Evolutionary conservation across 2,329 filamentous ascomycete species (phyloP).

Genomic region (Nemania sp.): DNA sequence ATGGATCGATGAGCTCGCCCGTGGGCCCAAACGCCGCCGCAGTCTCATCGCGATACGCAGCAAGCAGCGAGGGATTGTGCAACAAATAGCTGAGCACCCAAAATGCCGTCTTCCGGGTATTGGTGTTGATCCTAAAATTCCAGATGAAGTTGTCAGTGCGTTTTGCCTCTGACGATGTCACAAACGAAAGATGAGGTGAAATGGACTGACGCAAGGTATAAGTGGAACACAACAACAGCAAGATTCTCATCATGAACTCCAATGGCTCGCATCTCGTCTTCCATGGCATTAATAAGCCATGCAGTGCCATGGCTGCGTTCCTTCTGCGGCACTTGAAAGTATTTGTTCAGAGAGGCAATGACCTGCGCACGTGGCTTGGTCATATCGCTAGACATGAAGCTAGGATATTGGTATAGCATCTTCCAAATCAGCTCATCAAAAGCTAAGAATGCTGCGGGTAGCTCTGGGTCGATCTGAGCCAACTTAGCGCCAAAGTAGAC

Average conservation of each 20-base stretch:
- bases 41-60: slow-evolving; percentile 28
- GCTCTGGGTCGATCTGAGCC: slow-evolving; percentile 20
- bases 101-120: slow-evolving; percentile 34
- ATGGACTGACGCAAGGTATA: slow-evolving; percentile 23
- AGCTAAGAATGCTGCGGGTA: slow-evolving; percentile 23
- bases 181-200: background rate
- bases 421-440: slow-evolving; percentile 37
- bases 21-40: slow-evolving; percentile 25
- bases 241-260: slow-evolving; percentile 25
- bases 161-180: background rate
- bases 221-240: slow-evolving; percentile 26
- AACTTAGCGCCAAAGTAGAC: slow-evolving; percentile 34
- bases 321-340: slow-evolving; percentile 22
- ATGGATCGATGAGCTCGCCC: slow-evolving; percentile 22
- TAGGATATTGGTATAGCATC: slow-evolving; percentile 36
- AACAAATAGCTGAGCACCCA: slow-evolving; percentile 36
- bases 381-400: slow-evolving; percentile 30
- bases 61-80: slow-evolving; percentile 25
- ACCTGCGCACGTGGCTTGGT: slow-evolving; percentile 11
- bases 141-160: background rate
- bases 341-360: slow-evolving; percentile 18
- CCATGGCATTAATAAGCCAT: slow-evolving; percentile 31
- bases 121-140: slow-evolving; percentile 34
- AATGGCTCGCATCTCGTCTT: slow-evolving; percentile 27
- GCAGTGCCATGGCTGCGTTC: slow-evolving; percentile 13